These are phyloP conservation scores for Mycena alexandri DNA, from an alignment of 768 basidiomycete genomes.

Conservation along the genomic window DNA sequence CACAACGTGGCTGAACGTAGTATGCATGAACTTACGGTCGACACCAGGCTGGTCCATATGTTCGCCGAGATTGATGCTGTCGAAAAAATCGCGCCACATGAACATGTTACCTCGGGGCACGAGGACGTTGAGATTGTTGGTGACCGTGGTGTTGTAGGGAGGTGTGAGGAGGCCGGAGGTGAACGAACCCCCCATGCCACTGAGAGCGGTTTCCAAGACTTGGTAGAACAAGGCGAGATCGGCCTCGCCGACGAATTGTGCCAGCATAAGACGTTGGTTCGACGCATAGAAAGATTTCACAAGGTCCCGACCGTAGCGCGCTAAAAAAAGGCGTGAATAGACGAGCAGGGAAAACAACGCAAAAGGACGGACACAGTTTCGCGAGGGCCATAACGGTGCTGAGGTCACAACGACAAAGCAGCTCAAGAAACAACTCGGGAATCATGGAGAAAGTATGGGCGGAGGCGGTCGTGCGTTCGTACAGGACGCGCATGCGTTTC, in stretches of 20 bases:
- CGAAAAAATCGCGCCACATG: slow-evolving; percentile 1
- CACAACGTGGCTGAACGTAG: neutral
- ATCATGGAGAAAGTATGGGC: neutral
- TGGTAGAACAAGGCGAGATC: neutral
- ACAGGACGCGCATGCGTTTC: neutral
- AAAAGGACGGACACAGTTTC: no score
- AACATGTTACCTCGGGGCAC: neutral
- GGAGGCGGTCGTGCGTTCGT: neutral
- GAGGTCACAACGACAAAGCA: no score
- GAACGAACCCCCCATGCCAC: neutral
- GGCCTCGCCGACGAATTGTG: neutral
- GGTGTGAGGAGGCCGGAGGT: neutral
- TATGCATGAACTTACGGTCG: neutral
- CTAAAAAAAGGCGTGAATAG: no score
- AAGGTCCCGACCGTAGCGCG: neutral
- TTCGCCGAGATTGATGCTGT: neutral
- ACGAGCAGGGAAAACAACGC: no score
- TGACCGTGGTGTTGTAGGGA: neutral
- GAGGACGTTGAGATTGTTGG: neutral
- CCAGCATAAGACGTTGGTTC: neutral
- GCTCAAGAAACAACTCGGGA: neutral
- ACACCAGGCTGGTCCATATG: neutral
- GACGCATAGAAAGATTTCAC: neutral
- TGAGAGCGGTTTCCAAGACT: neutral
- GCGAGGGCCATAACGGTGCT: no score